A percentile compares a stretch with the other conserved stretches of the same genome.
Evolutionary conservation across 2,329 filamentous ascomycete genomes (phyloP).

Genomic region (Plectosphaerella cucumerina): DNA sequence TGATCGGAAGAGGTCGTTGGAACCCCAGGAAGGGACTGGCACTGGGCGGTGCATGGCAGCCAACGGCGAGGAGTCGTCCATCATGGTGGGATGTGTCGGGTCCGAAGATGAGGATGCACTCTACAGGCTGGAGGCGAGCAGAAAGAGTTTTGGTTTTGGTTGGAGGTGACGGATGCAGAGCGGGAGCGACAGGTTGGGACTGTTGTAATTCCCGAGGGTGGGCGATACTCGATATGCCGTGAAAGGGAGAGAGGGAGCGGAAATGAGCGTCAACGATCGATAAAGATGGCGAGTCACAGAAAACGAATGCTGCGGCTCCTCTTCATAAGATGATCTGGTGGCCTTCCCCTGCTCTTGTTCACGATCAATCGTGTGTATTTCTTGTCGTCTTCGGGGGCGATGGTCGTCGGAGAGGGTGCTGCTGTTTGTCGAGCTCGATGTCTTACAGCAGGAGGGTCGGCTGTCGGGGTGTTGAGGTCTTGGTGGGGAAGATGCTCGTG

Average conservation of each 20-base stretch:
- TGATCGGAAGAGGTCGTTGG: conserved; percentile 47
- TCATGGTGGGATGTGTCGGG: conserved; percentile 32
- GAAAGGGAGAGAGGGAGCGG: conserved; percentile 12
- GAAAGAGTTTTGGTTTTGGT: conserved; percentile 3
- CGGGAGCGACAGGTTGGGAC: conserved; percentile 2
- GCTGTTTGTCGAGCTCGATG: neutral
- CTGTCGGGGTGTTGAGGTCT: neutral
- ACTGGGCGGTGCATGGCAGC: conserved; percentile 81
- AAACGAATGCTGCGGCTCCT: conserved; percentile 28
- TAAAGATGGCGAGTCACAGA: conserved; percentile 16
- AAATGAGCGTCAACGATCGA: conserved; percentile 10
- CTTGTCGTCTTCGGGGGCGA: neutral
- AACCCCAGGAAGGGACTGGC: conserved; percentile 57
- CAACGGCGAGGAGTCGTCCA: conserved; percentile 92
- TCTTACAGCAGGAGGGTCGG: neutral
- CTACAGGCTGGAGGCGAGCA: conserved; percentile 3
- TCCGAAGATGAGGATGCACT: conserved; percentile 1
- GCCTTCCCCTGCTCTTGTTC: neutral
- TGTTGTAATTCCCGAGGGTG: conserved; percentile 9
- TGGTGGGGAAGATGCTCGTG: neutral
- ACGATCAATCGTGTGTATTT: neutral
- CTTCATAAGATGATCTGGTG: conserved; percentile 6
- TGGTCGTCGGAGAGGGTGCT: neutral
- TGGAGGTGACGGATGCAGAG: conserved; percentile 1
- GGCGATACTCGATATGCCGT: conserved; percentile 21